Evolutionary conservation across 2,329 filamentous ascomycete species (phyloP).

Genomic region (Pestalotiopsis sp.): DNA sequence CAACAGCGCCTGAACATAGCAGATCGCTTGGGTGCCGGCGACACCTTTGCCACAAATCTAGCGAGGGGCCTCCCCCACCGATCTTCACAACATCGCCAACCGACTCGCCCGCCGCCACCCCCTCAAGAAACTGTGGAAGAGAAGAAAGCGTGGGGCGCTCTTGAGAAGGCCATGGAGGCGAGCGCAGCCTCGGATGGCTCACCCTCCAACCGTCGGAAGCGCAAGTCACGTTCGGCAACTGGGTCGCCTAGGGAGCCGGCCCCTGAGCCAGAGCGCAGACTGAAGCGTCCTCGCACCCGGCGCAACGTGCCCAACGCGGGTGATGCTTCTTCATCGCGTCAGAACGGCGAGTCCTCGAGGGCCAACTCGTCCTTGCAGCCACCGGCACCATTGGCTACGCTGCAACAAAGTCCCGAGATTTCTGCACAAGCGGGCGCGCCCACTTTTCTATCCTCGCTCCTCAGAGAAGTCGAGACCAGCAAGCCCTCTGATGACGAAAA

Average conservation of each 20-base stretch:
- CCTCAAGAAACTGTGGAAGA: slow-evolving; percentile 76
- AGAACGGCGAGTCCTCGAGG: slow-evolving; percentile 9
- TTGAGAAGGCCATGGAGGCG: slow-evolving; percentile 80
- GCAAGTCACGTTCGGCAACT: slow-evolving; percentile 71
- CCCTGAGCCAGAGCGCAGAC: slow-evolving; percentile 76
- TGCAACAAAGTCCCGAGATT: background rate
- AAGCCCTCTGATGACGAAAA: slow-evolving; percentile 60
- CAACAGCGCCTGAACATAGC: slow-evolving; percentile 83
- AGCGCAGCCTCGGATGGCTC: slow-evolving; percentile 48
- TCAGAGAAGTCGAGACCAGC: slow-evolving; percentile 83
- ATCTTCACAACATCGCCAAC: slow-evolving; percentile 60
- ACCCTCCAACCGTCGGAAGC: slow-evolving; percentile 63
- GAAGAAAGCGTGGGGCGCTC: slow-evolving; percentile 83
- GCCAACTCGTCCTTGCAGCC: background rate
- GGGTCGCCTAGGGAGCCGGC: slow-evolving; percentile 70
- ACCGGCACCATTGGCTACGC: background rate
- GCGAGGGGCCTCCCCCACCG: slow-evolving; percentile 61
- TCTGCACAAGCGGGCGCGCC: slow-evolving; percentile 47
- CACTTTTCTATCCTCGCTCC: slow-evolving; percentile 82
- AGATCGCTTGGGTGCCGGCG: slow-evolving; percentile 73
- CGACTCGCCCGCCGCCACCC: slow-evolving; percentile 53
- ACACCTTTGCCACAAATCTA: slow-evolving; percentile 69
- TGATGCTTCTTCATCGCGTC: slow-evolving; percentile 45
- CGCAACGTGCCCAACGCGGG: slow-evolving; percentile 52
- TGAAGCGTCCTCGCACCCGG: slow-evolving; percentile 85